A percentile compares a stretch with the other conserved stretches of the same genome.
These are phyloP conservation scores for Phytophthora parvispora DNA, from an alignment of 352 stramenopile genomes.

Conservation along the genomic window DNA sequence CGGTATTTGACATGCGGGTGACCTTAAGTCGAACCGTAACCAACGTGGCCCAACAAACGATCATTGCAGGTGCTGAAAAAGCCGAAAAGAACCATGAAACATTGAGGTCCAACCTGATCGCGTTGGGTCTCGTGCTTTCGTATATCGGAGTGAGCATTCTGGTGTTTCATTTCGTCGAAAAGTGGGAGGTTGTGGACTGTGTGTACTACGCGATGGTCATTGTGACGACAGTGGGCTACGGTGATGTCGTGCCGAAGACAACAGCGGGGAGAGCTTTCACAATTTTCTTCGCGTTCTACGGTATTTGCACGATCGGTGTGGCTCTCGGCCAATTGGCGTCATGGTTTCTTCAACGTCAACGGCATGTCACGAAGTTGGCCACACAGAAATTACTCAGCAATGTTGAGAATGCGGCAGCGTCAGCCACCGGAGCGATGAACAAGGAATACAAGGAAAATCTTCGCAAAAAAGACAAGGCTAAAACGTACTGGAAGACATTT, in stretches of 20 bases:
- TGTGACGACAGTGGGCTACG: conserved; percentile 94
- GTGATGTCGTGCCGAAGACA: conserved; percentile 75
- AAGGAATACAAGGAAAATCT: conserved; percentile 34
- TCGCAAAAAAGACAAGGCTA: conserved; percentile 5
- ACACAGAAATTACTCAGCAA: conserved; percentile 57
- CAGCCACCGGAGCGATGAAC: conserved; percentile 3
- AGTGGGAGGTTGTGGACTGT: conserved; percentile 79
- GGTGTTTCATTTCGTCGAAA: conserved; percentile 67
- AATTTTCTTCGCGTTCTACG: conserved; percentile 90
- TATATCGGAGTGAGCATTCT: conserved; percentile 67
- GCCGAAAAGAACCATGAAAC: conserved; percentile 8
- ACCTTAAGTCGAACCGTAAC: conserved; percentile 25
- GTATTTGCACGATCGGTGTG: conserved; percentile 75
- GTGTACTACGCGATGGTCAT: conserved; percentile 95
- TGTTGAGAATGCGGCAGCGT: conserved; percentile 55
- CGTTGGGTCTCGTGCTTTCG: conserved; percentile 63
- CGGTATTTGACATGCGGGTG: conserved; percentile 41
- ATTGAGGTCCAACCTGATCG: conserved; percentile 41
- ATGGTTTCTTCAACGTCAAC: conserved; percentile 65
- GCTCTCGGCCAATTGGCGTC: conserved; percentile 64
- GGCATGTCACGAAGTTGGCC: conserved; percentile 66
- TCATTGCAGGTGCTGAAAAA: conserved; percentile 33
- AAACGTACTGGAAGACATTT: conserved; percentile 20
- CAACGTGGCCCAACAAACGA: conserved; percentile 40
- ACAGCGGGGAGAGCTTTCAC: conserved; percentile 79